Base-by-base conservation (phyloP, 768 basidiomycete species). In the Boletus reticuloceps region DNA sequence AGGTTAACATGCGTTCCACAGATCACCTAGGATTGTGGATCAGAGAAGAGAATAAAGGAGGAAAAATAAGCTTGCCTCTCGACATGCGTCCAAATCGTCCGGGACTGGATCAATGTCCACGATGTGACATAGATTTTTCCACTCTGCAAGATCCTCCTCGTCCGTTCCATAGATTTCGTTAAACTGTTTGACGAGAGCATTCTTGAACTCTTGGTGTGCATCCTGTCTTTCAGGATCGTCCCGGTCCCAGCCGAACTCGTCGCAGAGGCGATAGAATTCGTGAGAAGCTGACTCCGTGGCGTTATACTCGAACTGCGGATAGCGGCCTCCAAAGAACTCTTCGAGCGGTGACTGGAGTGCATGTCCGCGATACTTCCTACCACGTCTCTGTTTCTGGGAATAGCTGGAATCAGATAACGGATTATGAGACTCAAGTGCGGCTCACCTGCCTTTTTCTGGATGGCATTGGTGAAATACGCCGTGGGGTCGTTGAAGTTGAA, bases 191-290 rank as follows among this genome's bases (percentile, higher is more conserved):
- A 64, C 63, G 6, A 65, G 49, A 0, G 56, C 51, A 3, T 65
- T 44, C 3, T 56, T 65, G 46, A 65, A 64, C 0, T 44, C 19
- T 0, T 1, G 3, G 6, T 62, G 51, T 0, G 63, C 63, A 0
- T 8, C 14, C 14, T n/a, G 1, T 39, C 48, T 20, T 2, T 38
- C 41, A 0, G 32, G 17, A 14, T 58, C 7, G 0, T 22, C 16
- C 2, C 42, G 19, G 1, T 41, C 40, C 63, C 63, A 65, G 7
- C 29, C 51, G 1, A 14, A 13, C 8, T 55, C 13, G 39, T 65
- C 19, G 31, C 63, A 64, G 0, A 63, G 45, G 17, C 61, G 61
- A 31, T 63, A 63, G 3, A 62, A 62, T 9, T 63, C 61, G 22
- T 27, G 40, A 8, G 60, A 55, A 0, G 61, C 61, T 0, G 61